Percentiles rank a stretch among this genome's conserved stretches.
phyloP scores from a whole-genome alignment of 352 stramenopile genomes.

The Phytopythium vexans region DNA sequence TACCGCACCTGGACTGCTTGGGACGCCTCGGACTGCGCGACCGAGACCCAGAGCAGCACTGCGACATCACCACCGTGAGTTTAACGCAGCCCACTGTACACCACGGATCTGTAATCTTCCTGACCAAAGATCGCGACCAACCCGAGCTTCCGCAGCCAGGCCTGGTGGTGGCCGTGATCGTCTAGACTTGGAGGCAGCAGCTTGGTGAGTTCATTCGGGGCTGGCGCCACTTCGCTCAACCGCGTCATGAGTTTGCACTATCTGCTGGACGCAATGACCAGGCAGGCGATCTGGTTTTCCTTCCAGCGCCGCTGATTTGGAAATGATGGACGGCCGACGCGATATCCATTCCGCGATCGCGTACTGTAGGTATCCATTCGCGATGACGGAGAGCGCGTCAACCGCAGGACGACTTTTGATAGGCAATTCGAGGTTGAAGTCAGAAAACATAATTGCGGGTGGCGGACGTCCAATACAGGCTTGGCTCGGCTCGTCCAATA shows the following conservation, averaged over 20 bases:
- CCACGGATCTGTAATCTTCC: neutral
- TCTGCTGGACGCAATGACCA: neutral
- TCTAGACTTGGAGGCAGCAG: neutral
- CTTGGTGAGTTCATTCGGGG: constrained; percentile 5
- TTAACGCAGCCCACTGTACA: neutral
- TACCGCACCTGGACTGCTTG: constrained; percentile 19
- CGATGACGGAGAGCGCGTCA: too few relatives aligned
- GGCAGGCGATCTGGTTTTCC: too few relatives aligned
- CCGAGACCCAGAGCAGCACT: constrained; percentile 30
- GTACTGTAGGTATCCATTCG: too few relatives aligned
- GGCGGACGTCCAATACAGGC: too few relatives aligned
- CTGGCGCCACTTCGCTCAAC: constrained; percentile 3
- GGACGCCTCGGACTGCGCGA: constrained; percentile 26
- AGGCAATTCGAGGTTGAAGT: too few relatives aligned
- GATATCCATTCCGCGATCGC: too few relatives aligned
- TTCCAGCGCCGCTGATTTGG: too few relatives aligned
- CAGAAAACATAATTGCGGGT: too few relatives aligned
- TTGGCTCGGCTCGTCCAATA: neutral
- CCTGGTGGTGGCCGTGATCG: neutral
- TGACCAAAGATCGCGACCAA: constrained; percentile 6
- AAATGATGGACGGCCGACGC: too few relatives aligned
- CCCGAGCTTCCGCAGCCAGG: neutral
- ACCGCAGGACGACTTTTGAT: too few relatives aligned
- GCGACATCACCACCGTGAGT: neutral
- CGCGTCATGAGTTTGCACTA: neutral